phyloP scores from a whole-genome alignment of 148 eudicot species.

The Arbutus unedo region DNA sequence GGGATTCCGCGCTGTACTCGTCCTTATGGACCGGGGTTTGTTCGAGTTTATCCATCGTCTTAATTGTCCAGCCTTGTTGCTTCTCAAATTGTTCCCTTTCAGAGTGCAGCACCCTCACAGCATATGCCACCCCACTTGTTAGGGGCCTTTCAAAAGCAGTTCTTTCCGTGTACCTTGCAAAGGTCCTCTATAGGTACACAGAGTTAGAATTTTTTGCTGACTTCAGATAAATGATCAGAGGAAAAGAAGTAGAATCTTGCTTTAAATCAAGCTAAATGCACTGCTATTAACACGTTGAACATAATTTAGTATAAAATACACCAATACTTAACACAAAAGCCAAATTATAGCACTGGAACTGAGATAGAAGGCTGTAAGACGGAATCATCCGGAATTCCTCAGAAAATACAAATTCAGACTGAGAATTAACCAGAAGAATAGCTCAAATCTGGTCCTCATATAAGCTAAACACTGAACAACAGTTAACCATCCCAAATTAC shows the following conservation, averaged over 20 bases:
- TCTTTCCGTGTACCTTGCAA: conserved; percentile 80
- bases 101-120: conserved; percentile 84
- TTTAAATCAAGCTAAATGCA: neutral
- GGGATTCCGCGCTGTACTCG: conserved; percentile 54
- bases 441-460: neutral
- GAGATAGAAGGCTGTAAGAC: neutral
- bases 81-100: conserved; percentile 90
- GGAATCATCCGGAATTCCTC: neutral
- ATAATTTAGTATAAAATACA: neutral
- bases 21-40: conserved; percentile 68
- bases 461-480: neutral
- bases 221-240: conserved; percentile 8
- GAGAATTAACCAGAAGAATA: neutral
- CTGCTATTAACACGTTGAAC: neutral
- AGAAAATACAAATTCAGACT: neutral
- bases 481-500: neutral
- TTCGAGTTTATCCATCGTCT: conserved; percentile 70
- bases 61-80: conserved; percentile 83
- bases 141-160: conserved; percentile 96
- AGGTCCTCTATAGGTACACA: conserved; percentile 53
- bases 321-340: neutral
- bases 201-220: conserved; percentile 18
- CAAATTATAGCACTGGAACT: conserved; percentile 7
- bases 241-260: neutral
- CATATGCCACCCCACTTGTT: conserved; percentile 98